Percentiles rank a stretch among this genome's conserved stretches.
Evolutionary conservation across 306 rosid species (phyloP).

Genomic region (Spatholobus suberectus): DNA sequence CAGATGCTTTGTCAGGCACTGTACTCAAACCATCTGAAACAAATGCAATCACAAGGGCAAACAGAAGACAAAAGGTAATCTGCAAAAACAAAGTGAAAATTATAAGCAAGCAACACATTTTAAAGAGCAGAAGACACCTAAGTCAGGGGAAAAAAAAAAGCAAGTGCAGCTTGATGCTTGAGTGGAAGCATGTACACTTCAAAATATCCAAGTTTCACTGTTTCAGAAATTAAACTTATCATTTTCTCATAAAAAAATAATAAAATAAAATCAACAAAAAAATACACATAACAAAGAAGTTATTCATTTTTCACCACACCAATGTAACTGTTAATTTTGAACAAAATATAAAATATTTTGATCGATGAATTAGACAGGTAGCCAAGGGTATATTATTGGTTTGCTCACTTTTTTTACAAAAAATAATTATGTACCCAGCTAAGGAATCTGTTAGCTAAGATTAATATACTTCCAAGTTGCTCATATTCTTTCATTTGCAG

Average conservation of each 20-base stretch:
- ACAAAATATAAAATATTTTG: neutral
- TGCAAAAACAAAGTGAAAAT: constrained; percentile 54
- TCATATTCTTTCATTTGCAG: neutral
- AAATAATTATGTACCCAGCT: neutral
- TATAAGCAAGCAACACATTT: constrained; percentile 33
- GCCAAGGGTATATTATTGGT: neutral
- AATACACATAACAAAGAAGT: neutral
- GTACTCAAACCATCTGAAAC: constrained; percentile 91
- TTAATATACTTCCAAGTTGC: neutral
- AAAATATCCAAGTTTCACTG: neutral
- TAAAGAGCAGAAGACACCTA: neutral
- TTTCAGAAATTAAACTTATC: neutral
- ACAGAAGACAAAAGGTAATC: constrained; percentile 89
- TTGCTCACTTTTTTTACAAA: neutral
- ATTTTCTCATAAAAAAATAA: neutral
- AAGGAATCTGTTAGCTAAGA: neutral
- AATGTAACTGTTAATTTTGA: neutral
- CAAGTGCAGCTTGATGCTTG: neutral
- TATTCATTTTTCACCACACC: neutral
- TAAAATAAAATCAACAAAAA: neutral
- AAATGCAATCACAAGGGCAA: constrained; percentile 80
- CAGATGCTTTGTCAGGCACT: constrained; percentile 83
- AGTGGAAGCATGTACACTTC: neutral
- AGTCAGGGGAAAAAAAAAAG: neutral
- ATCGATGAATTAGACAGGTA: neutral